Percentiles rank a stretch among this genome's conserved stretches.
Evolutionary conservation across 208 protist species (phyloP).

Genomic region (Borovskyia barvae): DNA sequence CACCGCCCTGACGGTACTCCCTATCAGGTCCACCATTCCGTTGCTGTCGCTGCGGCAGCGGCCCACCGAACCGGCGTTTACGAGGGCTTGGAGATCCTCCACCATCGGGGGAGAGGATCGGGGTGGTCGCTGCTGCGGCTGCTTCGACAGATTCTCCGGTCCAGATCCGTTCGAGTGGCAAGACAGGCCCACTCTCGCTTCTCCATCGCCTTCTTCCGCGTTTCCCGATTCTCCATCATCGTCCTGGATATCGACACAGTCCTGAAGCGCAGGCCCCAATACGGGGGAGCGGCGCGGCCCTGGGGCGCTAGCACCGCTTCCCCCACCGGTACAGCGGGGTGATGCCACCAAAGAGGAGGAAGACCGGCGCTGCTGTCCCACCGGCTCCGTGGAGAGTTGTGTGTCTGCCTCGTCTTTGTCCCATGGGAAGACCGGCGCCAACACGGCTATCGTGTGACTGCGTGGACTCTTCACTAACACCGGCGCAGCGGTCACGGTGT

Average conservation of each 20-base stretch:
- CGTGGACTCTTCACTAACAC: not conserved
- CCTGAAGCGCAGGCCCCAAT: constrained; percentile 18
- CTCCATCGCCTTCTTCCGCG: no score
- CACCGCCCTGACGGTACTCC: no score
- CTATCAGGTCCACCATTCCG: constrained; percentile 12
- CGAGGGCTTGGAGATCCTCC: constrained; percentile 15
- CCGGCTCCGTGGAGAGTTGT: not conserved
- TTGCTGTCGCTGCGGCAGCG: constrained; percentile 26
- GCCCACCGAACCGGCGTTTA: constrained; percentile 15
- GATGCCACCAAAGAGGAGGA: no score
- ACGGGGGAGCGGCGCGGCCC: constrained; percentile 9
- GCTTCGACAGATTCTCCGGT: no score
- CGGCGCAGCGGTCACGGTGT: not conserved
- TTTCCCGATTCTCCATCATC: no score
- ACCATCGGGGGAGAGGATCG: not conserved
- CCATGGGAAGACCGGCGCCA: not conserved
- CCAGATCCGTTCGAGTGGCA: no score
- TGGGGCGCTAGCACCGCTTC: constrained; percentile 10
- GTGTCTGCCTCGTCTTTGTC: not conserved
- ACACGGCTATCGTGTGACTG: not conserved
- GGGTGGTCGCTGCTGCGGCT: not conserved
- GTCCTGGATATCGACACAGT: constrained; percentile 24
- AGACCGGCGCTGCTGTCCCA: no score
- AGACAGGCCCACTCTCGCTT: no score
- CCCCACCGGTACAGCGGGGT: no score